A percentile compares a stretch with the other conserved stretches of the same genome.
Conservation (phyloP, 768 basidiomycete genomes). For the Coprinopsis sp. region DNA sequence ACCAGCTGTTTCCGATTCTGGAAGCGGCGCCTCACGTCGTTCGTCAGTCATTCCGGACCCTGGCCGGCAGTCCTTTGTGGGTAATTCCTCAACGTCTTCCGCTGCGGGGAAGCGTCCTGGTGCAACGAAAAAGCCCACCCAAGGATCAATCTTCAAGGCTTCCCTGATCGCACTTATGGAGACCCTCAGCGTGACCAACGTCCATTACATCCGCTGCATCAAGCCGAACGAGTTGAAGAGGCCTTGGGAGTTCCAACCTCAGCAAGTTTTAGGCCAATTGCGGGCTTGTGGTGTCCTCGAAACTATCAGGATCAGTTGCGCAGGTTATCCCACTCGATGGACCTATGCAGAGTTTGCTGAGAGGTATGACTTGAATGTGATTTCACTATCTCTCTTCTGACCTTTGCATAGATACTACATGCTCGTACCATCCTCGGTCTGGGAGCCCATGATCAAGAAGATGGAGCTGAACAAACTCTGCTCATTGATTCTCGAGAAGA, state of each 20-base stretch:
- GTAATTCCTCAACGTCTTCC: slow-evolving; percentile 31
- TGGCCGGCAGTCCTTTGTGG: slow-evolving; percentile 69
- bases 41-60: slow-evolving; percentile 87
- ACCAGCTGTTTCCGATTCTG: slow-evolving; percentile 75
- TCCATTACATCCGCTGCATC: slow-evolving; percentile 99
- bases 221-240: slow-evolving; percentile 97
- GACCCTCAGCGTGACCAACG: slow-evolving; percentile 94
- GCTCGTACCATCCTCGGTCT: slow-evolving; percentile 83
- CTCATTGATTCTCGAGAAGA: slow-evolving; percentile 75
- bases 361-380: slow-evolving; percentile 49
- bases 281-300: slow-evolving; percentile 98
- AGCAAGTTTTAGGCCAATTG: slow-evolving; percentile 91
- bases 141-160: slow-evolving; percentile 97
- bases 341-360: slow-evolving; percentile 98
- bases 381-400: slow-evolving; percentile 1
- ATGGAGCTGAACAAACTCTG: slow-evolving; percentile 80
- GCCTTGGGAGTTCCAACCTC: slow-evolving; percentile 95
- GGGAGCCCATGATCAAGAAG: slow-evolving; percentile 81
- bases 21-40: slow-evolving; percentile 72
- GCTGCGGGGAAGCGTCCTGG: slow-evolving; percentile 58
- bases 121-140: slow-evolving; percentile 82
- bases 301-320: slow-evolving; percentile 97
- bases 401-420: slow-evolving; percentile 78
- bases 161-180: slow-evolving; percentile 95
- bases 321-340: slow-evolving; percentile 98